Evolutionary conservation across 257 asterid species (phyloP).

Genomic region (Solanum rostratum): DNA sequence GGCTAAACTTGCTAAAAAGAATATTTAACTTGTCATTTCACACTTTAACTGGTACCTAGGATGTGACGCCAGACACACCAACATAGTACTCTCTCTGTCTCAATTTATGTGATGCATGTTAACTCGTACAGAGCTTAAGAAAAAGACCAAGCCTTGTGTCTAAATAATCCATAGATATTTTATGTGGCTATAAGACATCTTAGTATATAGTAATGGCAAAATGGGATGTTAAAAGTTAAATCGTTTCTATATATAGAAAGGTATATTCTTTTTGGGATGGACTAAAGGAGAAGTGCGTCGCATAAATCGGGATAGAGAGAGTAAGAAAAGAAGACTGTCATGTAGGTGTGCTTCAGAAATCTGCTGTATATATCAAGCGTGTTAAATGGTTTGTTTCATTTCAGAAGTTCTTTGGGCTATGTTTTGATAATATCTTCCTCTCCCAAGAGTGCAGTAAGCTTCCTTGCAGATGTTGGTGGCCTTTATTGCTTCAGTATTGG

Average conservation of each 20-base stretch:
- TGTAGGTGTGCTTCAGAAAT: background rate
- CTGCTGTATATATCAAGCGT: background rate
- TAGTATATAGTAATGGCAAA: background rate
- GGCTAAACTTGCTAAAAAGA: background rate
- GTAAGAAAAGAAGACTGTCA: background rate
- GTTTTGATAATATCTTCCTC: constrained; percentile 25
- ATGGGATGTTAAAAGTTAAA: background rate
- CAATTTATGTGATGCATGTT: background rate
- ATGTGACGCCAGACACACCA: background rate
- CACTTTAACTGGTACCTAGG: background rate
- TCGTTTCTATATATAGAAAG: background rate
- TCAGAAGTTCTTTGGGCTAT: background rate
- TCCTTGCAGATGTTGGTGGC: constrained; percentile 97
- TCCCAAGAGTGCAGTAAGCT: constrained; percentile 86
- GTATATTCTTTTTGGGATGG: background rate
- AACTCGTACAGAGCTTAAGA: background rate
- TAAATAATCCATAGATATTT: background rate
- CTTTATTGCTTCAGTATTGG: constrained; percentile 84
- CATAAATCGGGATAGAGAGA: background rate
- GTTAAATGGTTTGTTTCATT: background rate
- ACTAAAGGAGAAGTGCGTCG: background rate
- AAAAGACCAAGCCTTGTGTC: background rate
- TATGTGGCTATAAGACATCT: background rate
- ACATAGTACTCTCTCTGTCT: background rate
- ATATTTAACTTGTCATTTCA: background rate